Conservation (phyloP, 768 basidiomycete genomes). For the Podaxis rugospora region DNA sequence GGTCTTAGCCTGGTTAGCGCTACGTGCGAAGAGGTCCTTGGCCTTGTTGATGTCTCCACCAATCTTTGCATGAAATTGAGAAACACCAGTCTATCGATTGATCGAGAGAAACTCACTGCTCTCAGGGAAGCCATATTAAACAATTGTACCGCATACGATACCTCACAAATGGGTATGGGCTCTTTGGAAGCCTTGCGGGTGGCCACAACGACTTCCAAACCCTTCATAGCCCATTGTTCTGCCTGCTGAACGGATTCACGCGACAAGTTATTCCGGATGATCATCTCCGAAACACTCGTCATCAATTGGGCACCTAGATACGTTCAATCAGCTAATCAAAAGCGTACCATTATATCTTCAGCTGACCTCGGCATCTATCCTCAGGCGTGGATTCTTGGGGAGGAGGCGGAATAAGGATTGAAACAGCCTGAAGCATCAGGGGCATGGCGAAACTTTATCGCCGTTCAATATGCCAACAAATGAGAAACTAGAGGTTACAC, state of each 20-base stretch:
- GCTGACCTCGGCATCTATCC: conserved; percentile 56
- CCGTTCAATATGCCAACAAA: conserved; percentile 1
- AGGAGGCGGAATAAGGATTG: conserved; percentile 51
- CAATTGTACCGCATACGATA: conserved; percentile 51
- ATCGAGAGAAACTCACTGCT: conserved; percentile 31
- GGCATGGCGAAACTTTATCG: conserved; percentile 52
- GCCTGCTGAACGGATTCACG: conserved; percentile 39
- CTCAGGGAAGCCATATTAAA: conserved; percentile 58
- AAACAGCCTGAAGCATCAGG: conserved; percentile 62
- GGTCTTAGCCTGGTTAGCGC: conserved; percentile 31
- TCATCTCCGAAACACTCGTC: conserved; percentile 39
- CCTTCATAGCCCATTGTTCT: conserved; percentile 57
- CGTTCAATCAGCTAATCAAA: not conserved
- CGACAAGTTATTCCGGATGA: conserved; percentile 28
- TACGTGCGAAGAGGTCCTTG: conserved; percentile 19
- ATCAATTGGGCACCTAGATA: conserved; percentile 40
- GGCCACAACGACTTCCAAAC: conserved; percentile 26
- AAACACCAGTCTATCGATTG: not conserved
- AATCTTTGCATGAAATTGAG: conserved; percentile 25
- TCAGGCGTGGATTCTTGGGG: conserved; percentile 32
- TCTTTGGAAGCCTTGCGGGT: conserved; percentile 21
- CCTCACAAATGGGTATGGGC: conserved; percentile 40
- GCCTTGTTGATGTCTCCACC: conserved; percentile 32
- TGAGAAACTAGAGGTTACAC: conserved; percentile 16
- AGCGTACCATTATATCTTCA: not conserved